These are phyloP conservation scores for Komagataella kurtzmanii DNA, from an alignment of 805 yeast species.

Conservation along the genomic window DNA sequence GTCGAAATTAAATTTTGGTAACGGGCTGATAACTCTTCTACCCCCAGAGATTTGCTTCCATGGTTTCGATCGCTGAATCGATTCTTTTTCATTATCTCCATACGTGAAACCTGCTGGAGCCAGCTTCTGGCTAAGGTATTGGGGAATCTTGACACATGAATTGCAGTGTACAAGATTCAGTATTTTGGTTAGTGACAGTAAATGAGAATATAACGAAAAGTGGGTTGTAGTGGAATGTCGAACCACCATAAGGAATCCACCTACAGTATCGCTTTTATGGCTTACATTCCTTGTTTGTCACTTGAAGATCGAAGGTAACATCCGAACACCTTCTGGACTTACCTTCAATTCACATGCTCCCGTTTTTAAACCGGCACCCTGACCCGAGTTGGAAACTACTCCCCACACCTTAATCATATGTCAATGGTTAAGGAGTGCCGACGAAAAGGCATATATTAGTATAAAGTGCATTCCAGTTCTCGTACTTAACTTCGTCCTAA, in stretches of 20 bases:
- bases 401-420: background rate
- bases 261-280: background rate
- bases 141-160: background rate
- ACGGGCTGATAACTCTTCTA: background rate
- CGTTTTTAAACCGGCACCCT: background rate
- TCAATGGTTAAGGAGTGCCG: background rate
- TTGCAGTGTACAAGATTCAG: background rate
- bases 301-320: background rate
- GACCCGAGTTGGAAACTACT: background rate
- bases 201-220: too few species aligned
- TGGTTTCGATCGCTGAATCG: background rate
- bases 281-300: background rate
- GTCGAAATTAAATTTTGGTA: background rate
- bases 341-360: background rate
- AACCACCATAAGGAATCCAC: background rate
- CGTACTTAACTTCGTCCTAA: background rate
- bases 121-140: background rate
- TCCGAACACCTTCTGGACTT: background rate
- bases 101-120: background rate
- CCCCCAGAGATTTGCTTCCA: background rate
- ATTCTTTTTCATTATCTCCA: background rate
- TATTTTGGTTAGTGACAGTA: background rate
- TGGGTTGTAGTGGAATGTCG: background rate
- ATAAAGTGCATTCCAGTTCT: background rate
- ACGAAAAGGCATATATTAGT: too few species aligned